A percentile compares a stretch with the other conserved stretches of the same genome.
phyloP scores from a whole-genome alignment of 345 rosid species.

The Eucalyptus regnans region DNA sequence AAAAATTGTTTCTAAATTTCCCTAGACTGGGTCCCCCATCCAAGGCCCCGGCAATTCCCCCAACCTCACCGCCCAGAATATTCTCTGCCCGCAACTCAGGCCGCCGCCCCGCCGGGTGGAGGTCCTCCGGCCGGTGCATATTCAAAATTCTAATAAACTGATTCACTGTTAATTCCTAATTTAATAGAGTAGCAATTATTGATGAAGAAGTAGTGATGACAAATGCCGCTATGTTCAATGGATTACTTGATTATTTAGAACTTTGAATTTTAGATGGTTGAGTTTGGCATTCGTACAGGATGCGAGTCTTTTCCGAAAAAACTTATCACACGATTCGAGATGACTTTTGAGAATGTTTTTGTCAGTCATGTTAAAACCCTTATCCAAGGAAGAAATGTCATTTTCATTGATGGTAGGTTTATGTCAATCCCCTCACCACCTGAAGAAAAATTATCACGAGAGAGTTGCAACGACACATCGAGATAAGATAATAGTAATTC shows the following conservation, averaged over 20 bases:
- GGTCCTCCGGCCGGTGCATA: neutral
- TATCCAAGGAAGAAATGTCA: neutral
- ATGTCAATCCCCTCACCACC: neutral
- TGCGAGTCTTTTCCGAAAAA: neutral
- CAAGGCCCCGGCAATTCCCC: neutral
- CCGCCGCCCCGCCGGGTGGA: neutral
- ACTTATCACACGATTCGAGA: neutral
- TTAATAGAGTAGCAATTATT: neutral
- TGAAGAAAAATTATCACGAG: neutral
- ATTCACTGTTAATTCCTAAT: neutral
- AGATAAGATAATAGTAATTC: neutral
- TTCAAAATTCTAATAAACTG: neutral
- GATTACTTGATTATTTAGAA: neutral
- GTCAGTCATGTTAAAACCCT: rapidly evolving
- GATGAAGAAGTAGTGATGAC: neutral
- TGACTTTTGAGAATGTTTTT: neutral
- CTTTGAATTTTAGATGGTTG: neutral
- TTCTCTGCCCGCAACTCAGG: neutral
- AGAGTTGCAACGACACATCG: neutral
- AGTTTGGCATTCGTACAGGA: neutral
- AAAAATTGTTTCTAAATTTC: neutral
- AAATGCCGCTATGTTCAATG: neutral
- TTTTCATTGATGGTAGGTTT: neutral
- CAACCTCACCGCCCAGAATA: neutral
- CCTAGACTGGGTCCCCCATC: neutral